phyloP scores from a whole-genome alignment of 371 early-diverging fungal genomes.

The Ordospora colligata region DNA sequence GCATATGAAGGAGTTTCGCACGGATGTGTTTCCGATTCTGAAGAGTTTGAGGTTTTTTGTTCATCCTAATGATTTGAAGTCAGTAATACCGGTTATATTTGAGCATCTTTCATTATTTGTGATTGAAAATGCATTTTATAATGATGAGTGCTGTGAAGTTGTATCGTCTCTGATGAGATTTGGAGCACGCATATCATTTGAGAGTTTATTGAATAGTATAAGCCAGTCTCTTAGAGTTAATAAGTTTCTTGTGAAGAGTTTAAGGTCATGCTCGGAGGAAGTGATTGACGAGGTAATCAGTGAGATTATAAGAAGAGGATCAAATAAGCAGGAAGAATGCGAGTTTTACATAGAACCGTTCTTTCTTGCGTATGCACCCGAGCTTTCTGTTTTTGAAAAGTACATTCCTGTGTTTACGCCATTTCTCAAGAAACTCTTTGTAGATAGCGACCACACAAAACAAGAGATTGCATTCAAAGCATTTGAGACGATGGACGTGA shows the following conservation, averaged over 20 bases:
- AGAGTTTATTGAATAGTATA: not conserved
- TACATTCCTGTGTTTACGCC: constrained; percentile 14
- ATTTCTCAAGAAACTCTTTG: constrained; percentile 29
- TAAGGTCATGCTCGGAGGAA: constrained; percentile 1
- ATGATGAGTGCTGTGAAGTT: not conserved
- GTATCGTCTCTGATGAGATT: not conserved
- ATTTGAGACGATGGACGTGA: not conserved
- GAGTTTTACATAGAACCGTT: not conserved
- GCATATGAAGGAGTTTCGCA: constrained; percentile 15
- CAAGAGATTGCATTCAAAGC: constrained; percentile 20
- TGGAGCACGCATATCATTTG: not conserved
- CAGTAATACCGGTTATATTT: not conserved
- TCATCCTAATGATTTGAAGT: not conserved
- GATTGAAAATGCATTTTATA: constrained; percentile 20
- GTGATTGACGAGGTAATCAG: not conserved
- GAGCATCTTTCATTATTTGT: not conserved
- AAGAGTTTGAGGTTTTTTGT: not conserved
- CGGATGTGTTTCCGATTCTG: constrained; percentile 12
- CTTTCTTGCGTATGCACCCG: constrained; percentile 36
- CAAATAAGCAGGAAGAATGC: not conserved
- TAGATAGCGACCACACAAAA: not conserved
- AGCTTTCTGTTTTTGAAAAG: constrained; percentile 19
- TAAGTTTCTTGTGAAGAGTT: constrained; percentile 22
- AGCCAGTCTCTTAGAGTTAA: constrained; percentile 1
- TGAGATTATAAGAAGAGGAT: constrained; percentile 2